A percentile compares a stretch with the other conserved stretches of the same genome.
phyloP scores from a whole-genome alignment of 176 grass and related monocot genomes.

The Phyllostachys edulis region DNA sequence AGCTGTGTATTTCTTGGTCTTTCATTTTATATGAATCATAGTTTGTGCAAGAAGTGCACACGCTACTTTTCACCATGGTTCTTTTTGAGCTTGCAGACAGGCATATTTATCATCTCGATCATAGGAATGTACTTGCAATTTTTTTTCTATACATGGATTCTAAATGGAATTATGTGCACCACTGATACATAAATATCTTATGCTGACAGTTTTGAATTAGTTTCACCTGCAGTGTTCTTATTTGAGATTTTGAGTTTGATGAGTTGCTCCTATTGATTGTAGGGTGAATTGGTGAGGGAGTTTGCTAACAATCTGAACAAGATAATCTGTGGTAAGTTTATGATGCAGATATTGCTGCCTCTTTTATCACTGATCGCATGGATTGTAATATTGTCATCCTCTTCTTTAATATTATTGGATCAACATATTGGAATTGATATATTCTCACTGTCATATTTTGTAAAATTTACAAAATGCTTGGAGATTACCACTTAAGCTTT shows the following conservation, averaged over 20 bases:
- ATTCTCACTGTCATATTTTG: slow-evolving; percentile 8
- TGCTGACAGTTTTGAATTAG: neutral
- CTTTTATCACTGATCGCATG: neutral
- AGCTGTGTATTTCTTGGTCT: neutral
- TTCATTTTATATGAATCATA: neutral
- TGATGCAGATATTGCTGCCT: neutral
- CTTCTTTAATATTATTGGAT: slow-evolving; percentile 2
- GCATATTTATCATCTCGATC: neutral
- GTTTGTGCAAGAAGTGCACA: slow-evolving; percentile 16
- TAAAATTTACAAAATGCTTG: neutral
- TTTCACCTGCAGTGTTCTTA: neutral
- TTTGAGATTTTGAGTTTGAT: neutral
- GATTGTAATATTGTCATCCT: slow-evolving; percentile 14
- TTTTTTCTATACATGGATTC: neutral
- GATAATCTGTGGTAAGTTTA: slow-evolving; percentile 81
- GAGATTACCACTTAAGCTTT: neutral
- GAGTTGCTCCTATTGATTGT: slow-evolving; percentile 23
- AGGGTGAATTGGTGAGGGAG: slow-evolving; percentile 86
- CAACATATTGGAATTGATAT: neutral
- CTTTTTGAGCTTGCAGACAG: neutral
- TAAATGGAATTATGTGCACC: neutral
- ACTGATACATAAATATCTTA: slow-evolving; percentile 3
- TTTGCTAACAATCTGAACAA: slow-evolving; percentile 71
- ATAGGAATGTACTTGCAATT: neutral
- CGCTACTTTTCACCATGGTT: neutral